Evolutionary conservation across 768 basidiomycete genomes (phyloP).

Genomic region (Tylopilus plumbeoviolaceoides): DNA sequence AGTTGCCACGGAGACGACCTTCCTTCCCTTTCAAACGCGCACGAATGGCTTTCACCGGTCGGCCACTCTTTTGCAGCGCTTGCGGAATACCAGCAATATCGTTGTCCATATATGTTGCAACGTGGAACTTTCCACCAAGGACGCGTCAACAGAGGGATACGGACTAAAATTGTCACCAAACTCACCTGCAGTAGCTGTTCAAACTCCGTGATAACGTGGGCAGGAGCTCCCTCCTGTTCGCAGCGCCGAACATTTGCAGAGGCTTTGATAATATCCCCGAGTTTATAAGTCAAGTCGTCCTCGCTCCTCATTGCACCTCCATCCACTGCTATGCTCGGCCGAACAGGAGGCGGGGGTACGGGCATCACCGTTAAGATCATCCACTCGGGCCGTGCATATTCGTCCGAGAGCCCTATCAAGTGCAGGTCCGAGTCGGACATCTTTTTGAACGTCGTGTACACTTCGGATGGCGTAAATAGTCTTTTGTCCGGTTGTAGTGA

Average conservation of each 20-base stretch:
- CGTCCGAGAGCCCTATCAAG: constrained; percentile 87
- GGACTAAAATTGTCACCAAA: neutral
- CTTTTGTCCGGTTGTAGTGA: constrained; percentile 79
- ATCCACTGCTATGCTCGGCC: constrained; percentile 96
- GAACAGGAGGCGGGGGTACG: constrained; percentile 96
- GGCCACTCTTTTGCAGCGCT: constrained; percentile 93
- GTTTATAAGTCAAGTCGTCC: constrained; percentile 97
- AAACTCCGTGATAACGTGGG: constrained; percentile 92
- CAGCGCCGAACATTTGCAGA: constrained; percentile 88
- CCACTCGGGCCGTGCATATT: constrained; percentile 98
- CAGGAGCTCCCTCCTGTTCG: constrained; percentile 95
- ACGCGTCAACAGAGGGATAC: neutral
- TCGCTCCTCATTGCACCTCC: constrained; percentile 96
- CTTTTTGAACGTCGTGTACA: constrained; percentile 95
- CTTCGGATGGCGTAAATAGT: constrained; percentile 77
- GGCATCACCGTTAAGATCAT: constrained; percentile 99
- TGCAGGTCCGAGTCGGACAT: constrained; percentile 86
- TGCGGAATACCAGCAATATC: constrained; percentile 98
- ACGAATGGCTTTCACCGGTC: constrained; percentile 97
- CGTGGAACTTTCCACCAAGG: constrained; percentile 69
- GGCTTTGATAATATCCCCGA: constrained; percentile 94
- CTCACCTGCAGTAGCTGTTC: constrained; percentile 91
- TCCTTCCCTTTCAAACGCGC: constrained; percentile 98
- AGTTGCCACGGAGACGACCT: constrained; percentile 92
- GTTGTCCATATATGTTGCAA: constrained; percentile 99